Conservation (phyloP, 768 basidiomycete genomes). For the Chalciporus pseudorubinellus region DNA sequence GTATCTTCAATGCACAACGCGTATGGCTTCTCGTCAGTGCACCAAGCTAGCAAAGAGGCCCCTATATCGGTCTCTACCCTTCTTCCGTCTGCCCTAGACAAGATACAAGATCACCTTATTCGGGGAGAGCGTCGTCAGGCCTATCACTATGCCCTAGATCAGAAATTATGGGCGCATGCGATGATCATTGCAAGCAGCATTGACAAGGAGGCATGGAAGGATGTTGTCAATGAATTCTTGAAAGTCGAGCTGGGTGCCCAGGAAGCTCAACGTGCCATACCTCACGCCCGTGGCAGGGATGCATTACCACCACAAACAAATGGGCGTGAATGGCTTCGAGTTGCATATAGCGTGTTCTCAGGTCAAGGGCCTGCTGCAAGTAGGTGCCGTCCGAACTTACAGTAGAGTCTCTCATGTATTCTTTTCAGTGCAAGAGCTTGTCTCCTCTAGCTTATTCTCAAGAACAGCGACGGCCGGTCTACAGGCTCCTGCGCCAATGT, state of each 20-base stretch:
- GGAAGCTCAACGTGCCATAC: slow-evolving; percentile 21
- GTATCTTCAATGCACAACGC: slow-evolving; percentile 23
- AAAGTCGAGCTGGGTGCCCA: slow-evolving; percentile 64
- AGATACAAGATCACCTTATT: slow-evolving; percentile 75
- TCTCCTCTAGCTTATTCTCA: slow-evolving; percentile 55
- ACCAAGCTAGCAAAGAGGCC: slow-evolving; percentile 39
- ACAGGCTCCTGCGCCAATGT: slow-evolving; percentile 35
- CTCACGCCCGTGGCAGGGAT: slow-evolving; percentile 21
- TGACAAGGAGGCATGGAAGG: slow-evolving; percentile 92
- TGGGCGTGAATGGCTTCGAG: slow-evolving; percentile 71
- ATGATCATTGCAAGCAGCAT: slow-evolving; percentile 91
- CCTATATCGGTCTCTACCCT: slow-evolving; percentile 60
- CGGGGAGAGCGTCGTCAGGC: slow-evolving; percentile 85
- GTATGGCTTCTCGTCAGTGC: slow-evolving; percentile 13
- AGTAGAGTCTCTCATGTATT: slow-evolving; percentile 3
- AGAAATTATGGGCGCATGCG: slow-evolving; percentile 93
- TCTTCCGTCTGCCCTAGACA: slow-evolving; percentile 63
- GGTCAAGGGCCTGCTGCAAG: slow-evolving; percentile 79
- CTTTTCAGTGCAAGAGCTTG: slow-evolving; percentile 66
- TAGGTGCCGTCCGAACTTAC: slow-evolving; percentile 34
- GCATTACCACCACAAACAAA: slow-evolving; percentile 31
- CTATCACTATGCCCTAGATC: slow-evolving; percentile 82
- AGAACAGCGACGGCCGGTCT: slow-evolving; percentile 36
- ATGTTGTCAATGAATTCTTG: slow-evolving; percentile 83
- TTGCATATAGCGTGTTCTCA: slow-evolving; percentile 80